A percentile compares a stretch with the other conserved stretches of the same genome.
Evolutionary conservation across 495 filamentous ascomycete genomes (phyloP).

Genomic region (Penicillium odoratum): DNA sequence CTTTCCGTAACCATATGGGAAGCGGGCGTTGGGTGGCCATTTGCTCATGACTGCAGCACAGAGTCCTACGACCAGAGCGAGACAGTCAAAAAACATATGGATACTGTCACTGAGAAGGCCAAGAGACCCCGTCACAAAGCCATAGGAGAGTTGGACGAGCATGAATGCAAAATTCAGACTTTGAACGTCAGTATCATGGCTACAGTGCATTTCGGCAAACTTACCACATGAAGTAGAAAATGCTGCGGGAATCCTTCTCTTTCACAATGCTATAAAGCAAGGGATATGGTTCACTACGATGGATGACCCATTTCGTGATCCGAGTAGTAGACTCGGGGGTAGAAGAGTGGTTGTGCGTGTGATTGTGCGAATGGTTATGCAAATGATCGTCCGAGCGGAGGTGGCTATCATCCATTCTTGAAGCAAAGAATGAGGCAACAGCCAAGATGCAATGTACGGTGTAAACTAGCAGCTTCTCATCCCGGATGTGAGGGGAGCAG

Average conservation of each 20-base stretch:
- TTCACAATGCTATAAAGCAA: conserved; percentile 80
- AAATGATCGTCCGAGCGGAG: conserved; percentile 29
- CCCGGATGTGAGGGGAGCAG: conserved; percentile 37
- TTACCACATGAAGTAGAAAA: conserved; percentile 95
- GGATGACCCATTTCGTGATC: conserved; percentile 66
- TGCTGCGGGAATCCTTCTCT: conserved; percentile 91
- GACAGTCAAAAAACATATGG: conserved; percentile 99
- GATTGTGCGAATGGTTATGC: conserved; percentile 32
- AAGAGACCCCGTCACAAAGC: conserved; percentile 86
- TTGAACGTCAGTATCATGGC: conserved; percentile 15
- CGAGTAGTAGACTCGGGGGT: conserved; percentile 44
- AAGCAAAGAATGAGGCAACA: conserved; percentile 35
- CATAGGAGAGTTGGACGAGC: conserved; percentile 91
- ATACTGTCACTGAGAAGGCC: conserved; percentile 95
- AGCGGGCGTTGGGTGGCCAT: conserved; percentile 84
- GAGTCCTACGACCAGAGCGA: conserved; percentile 86
- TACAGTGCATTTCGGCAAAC: conserved; percentile 20
- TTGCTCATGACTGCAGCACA: conserved; percentile 97
- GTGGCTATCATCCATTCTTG: conserved; percentile 39
- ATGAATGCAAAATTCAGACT: conserved; percentile 96
- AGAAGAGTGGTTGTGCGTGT: conserved; percentile 43
- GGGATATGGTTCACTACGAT: conserved; percentile 65
- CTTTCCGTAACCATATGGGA: conserved; percentile 96
- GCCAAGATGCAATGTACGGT: conserved; percentile 31
- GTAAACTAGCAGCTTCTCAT: conserved; percentile 33